A percentile compares a stretch with the other conserved stretches of the same genome.
Evolutionary conservation across 1,284 basidiomycete species (phyloP).

Genomic region (Ceratobasidium sp.): DNA sequence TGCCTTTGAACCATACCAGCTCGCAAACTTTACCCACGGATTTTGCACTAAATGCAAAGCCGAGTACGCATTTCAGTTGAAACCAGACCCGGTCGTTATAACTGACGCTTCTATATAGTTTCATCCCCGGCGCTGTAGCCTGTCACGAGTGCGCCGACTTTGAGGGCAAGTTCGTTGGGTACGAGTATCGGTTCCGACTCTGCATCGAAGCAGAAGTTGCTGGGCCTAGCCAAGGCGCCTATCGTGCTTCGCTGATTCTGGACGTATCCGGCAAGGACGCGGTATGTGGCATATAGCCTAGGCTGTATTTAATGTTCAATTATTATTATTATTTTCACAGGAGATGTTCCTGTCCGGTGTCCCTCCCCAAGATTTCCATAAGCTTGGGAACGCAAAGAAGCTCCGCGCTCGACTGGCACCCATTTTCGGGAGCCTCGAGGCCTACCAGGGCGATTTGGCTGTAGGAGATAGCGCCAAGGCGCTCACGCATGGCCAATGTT

Average conservation of each 20-base stretch:
- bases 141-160: constrained; percentile 20
- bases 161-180: constrained; percentile 6
- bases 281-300: neutral
- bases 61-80: constrained; percentile 3
- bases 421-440: constrained; percentile 22
- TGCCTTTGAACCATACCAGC: constrained; percentile 35
- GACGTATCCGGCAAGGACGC: constrained; percentile 32
- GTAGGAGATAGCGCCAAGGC: constrained; percentile 28
- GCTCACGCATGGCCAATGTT: constrained; percentile 15
- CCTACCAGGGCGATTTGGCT: constrained; percentile 14
- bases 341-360: constrained; percentile 25
- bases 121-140: neutral
- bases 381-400: neutral
- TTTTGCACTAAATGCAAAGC: constrained; percentile 20
- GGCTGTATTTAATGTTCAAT: neutral
- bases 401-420: constrained; percentile 16
- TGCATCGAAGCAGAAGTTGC: constrained; percentile 24
- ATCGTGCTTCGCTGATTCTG: constrained; percentile 15
- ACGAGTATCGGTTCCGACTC: constrained; percentile 30
- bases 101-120: neutral
- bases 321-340: neutral
- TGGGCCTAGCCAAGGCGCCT: neutral
- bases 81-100: neutral
- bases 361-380: constrained; percentile 10
- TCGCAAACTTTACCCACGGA: constrained; percentile 5